A percentile compares a stretch with the other conserved stretches of the same genome.
phyloP scores from a whole-genome alignment of 495 filamentous ascomycete species.

The Evernia prunastri region DNA sequence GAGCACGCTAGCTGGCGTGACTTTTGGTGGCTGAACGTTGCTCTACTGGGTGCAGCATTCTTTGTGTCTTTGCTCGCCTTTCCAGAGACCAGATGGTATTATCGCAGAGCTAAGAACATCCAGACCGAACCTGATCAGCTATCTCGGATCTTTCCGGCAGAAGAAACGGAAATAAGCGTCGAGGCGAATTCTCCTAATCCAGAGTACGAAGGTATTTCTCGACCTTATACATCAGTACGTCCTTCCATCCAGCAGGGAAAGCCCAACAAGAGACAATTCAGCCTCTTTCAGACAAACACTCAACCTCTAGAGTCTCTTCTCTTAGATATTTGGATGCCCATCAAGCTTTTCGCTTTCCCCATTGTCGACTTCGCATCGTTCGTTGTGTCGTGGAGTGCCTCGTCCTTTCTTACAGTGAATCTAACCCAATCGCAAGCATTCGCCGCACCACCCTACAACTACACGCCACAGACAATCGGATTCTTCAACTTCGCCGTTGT shows the following conservation, averaged over 20 bases:
- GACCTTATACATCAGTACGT: slow-evolving; percentile 15
- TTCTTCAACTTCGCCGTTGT: slow-evolving; percentile 42
- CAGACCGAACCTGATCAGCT: not conserved
- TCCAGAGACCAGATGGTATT: slow-evolving; percentile 56
- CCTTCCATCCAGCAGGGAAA: slow-evolving; percentile 42
- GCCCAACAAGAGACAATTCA: slow-evolving; percentile 51
- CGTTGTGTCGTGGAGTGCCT: slow-evolving; percentile 53
- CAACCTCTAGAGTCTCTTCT: slow-evolving; percentile 38
- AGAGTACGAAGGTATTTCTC: slow-evolving; percentile 5
- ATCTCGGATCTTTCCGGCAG: slow-evolving; percentile 6
- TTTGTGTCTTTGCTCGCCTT: slow-evolving; percentile 49
- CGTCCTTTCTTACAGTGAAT: slow-evolving; percentile 55
- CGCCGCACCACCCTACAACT: slow-evolving; percentile 52
- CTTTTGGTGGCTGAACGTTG: slow-evolving; percentile 53
- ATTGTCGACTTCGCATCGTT: slow-evolving; percentile 57
- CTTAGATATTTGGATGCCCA: slow-evolving; percentile 42
- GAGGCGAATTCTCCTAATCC: not conserved
- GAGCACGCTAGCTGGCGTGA: slow-evolving; percentile 46
- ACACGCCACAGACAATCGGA: slow-evolving; percentile 47
- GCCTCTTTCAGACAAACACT: slow-evolving; percentile 40
- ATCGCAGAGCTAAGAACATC: slow-evolving; percentile 30
- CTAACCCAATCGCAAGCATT: slow-evolving; percentile 57
- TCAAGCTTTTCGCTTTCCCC: slow-evolving; percentile 54
- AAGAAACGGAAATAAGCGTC: slow-evolving; percentile 13
- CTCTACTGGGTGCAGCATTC: slow-evolving; percentile 40